These are phyloP conservation scores for Chlamydomonas sphaeroides DNA, from an alignment of 139 green algal genomes.

Conservation along the genomic window DNA sequence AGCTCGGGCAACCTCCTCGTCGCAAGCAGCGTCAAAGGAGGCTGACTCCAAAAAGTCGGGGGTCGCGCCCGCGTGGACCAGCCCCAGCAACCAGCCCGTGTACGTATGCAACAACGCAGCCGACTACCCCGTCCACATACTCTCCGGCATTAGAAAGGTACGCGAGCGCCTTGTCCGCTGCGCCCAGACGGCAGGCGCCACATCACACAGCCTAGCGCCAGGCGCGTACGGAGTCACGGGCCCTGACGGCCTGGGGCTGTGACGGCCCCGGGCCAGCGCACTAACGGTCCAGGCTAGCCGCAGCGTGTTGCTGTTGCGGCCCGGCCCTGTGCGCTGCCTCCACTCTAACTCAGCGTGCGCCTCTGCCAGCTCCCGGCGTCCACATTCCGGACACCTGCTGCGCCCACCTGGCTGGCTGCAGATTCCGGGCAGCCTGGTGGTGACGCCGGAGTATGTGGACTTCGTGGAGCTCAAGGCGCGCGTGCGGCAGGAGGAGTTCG, in stretches of 20 bases:
- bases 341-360: too few relatives aligned
- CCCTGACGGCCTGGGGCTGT: too few relatives aligned
- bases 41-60: neutral
- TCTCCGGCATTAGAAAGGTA: slow-evolving; percentile 36
- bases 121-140: slow-evolving; percentile 49
- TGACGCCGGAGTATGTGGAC: slow-evolving; percentile 47
- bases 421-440: slow-evolving; percentile 44
- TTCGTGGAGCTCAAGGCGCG: slow-evolving; percentile 52
- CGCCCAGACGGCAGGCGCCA: too few relatives aligned
- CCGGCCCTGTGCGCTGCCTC: too few relatives aligned
- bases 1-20: neutral
- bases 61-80: neutral
- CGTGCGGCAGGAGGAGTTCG: slow-evolving; percentile 46
- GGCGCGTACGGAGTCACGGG: too few relatives aligned
- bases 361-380: neutral
- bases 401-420: neutral
- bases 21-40: too few relatives aligned
- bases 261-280: too few relatives aligned
- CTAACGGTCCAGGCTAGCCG: too few relatives aligned
- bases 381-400: neutral
- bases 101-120: slow-evolving; percentile 28
- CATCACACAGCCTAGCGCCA: too few relatives aligned
- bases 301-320: too few relatives aligned
- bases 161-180: too few relatives aligned
- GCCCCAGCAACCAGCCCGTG: slow-evolving; percentile 7